Evolutionary conservation across 2,329 filamentous ascomycete genomes (phyloP).

Genomic region (Botrytis squamosa): DNA sequence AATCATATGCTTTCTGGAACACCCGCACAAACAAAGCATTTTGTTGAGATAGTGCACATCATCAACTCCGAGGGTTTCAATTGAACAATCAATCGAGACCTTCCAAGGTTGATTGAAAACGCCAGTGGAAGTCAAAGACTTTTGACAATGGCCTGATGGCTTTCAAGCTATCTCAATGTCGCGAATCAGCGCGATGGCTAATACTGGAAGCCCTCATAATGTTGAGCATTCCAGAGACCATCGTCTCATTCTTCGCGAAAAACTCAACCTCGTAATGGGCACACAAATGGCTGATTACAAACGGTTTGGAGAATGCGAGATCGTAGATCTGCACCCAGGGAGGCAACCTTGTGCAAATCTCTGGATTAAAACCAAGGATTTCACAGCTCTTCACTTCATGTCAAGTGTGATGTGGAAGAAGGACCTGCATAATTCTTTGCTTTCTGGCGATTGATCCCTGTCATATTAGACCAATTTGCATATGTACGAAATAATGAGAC

Average conservation of each 20-base stretch:
- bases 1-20: not conserved
- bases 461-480: slow-evolving; percentile 14
- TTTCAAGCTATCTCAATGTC: not conserved
- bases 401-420: slow-evolving; percentile 11
- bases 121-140: not conserved
- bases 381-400: not conserved
- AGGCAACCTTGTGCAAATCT: slow-evolving; percentile 15
- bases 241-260: slow-evolving; percentile 18
- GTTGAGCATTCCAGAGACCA: slow-evolving; percentile 17
- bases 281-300: slow-evolving; percentile 11
- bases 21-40: slow-evolving; percentile 9
- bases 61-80: not conserved
- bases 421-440: slow-evolving; percentile 16
- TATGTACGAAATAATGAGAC: slow-evolving; percentile 24
- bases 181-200: not conserved
- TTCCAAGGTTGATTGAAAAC: not conserved
- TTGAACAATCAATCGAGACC: slow-evolving; percentile 9
- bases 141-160: slow-evolving; percentile 3
- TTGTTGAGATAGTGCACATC: slow-evolving; percentile 1
- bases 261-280: not conserved
- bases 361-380: not conserved
- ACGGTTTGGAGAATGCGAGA: slow-evolving; percentile 16
- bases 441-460: slow-evolving; percentile 5
- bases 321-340: slow-evolving; percentile 17
- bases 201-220: not conserved